Evolutionary conservation across 306 rosid genomes (phyloP).

Genomic region (Acacia melanoxylon): DNA sequence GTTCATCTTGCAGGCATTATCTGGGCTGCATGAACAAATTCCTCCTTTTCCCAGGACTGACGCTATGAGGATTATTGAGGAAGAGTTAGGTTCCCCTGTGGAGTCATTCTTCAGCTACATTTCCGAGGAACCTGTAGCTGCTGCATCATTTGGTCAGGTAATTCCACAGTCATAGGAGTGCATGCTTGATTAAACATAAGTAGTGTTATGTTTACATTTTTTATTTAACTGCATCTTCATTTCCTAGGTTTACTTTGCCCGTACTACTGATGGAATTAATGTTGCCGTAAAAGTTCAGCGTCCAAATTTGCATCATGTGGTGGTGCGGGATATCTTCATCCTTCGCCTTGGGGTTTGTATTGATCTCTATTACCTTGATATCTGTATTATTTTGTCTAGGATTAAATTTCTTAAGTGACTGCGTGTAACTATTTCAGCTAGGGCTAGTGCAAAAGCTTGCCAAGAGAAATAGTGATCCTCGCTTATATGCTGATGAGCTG

Average conservation of each 20-base stretch:
- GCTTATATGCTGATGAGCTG: constrained; percentile 93
- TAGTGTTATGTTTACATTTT: constrained; percentile 7
- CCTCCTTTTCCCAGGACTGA: constrained; percentile 84
- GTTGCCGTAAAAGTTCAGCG: constrained; percentile 98
- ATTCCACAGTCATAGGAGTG: constrained; percentile 23
- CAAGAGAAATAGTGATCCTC: constrained; percentile 84
- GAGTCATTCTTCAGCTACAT: constrained; percentile 77
- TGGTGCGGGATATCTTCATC: constrained; percentile 91
- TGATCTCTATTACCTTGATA: constrained; percentile 12
- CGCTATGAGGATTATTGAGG: constrained; percentile 89
- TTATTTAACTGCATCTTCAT: constrained; percentile 26
- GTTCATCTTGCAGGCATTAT: constrained; percentile 74
- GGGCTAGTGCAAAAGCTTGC: constrained; percentile 85
- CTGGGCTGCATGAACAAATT: constrained; percentile 86
- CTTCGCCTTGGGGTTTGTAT: constrained; percentile 94
- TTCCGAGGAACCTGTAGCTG: constrained; percentile 85
- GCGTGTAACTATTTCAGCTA: constrained; percentile 57
- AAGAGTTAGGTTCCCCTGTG: constrained; percentile 78
- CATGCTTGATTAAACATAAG: constrained; percentile 15
- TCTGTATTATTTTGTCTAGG: constrained; percentile 11
- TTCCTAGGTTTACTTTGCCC: constrained; percentile 74
- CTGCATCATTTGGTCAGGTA: constrained; percentile 99
- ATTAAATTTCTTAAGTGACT: constrained; percentile 26
- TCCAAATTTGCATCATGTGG: constrained; percentile 83
- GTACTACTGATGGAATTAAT: constrained; percentile 63